Evolutionary conservation across 306 rosid genomes (phyloP).

Genomic region (Macrotyloma uniflorum): DNA sequence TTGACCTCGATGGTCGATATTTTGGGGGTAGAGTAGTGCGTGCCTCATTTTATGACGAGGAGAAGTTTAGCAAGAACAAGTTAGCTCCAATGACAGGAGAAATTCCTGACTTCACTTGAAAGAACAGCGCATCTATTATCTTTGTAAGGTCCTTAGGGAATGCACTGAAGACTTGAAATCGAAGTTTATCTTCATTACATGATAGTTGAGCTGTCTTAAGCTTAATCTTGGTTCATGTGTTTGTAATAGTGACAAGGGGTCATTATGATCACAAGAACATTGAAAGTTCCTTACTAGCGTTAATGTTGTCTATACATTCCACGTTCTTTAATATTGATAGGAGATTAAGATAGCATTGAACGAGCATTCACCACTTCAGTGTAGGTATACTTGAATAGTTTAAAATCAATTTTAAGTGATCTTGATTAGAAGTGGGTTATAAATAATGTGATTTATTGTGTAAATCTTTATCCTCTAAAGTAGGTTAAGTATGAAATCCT

Average conservation of each 20-base stretch:
- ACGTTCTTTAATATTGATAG: conserved; percentile 7
- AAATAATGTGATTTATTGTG: background rate
- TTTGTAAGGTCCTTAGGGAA: conserved; percentile 12
- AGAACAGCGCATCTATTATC: background rate
- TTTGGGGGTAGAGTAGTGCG: conserved; percentile 92
- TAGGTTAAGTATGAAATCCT: too few relatives aligned
- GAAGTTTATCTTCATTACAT: conserved; percentile 25
- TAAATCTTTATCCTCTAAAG: too few relatives aligned
- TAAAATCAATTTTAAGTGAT: background rate
- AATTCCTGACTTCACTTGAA: conserved; percentile 84
- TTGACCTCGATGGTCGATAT: conserved; percentile 92
- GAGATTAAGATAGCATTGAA: conserved; percentile 8
- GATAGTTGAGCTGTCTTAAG: conserved; percentile 38
- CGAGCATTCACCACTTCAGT: background rate
- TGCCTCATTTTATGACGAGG: conserved; percentile 94
- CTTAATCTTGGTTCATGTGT: conserved; percentile 32
- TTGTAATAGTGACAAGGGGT: conserved; percentile 31
- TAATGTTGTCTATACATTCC: conserved; percentile 33
- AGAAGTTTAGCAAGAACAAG: conserved; percentile 76
- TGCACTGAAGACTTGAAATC: conserved; percentile 26
- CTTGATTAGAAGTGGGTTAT: background rate
- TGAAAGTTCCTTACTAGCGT: conserved; percentile 21
- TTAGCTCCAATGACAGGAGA: conserved; percentile 97
- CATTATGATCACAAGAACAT: conserved; percentile 23
- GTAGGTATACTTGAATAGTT: background rate